phyloP scores from a whole-genome alignment of 1,139 yeast genomes.

The Maudiozyma humilis region DNA sequence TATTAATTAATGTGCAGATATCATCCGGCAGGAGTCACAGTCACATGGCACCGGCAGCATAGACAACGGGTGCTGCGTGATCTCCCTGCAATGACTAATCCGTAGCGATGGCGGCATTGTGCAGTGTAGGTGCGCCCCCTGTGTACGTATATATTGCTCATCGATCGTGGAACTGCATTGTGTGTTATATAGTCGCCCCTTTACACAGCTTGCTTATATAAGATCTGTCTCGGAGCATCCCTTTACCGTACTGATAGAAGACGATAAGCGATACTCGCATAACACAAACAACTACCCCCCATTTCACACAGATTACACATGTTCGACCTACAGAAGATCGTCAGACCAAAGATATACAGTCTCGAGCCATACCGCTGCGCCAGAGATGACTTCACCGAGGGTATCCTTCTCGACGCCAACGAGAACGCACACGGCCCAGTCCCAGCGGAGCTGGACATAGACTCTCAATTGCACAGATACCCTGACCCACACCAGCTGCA shows the following conservation, averaged over 20 bases:
- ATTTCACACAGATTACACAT: background rate
- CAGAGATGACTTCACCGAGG: constrained; percentile 82
- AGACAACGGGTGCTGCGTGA: background rate
- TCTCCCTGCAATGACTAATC: background rate
- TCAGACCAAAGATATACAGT: constrained; percentile 74
- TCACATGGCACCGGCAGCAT: background rate
- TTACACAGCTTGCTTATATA: no score
- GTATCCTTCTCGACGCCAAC: constrained; percentile 85
- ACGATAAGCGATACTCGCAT: no score
- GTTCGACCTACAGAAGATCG: constrained; percentile 34
- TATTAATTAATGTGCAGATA: background rate
- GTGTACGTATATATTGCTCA: background rate
- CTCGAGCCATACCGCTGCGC: constrained; percentile 94
- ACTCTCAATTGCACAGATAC: constrained; percentile 69
- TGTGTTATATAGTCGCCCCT: no score
- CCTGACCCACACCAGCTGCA: constrained; percentile 95
- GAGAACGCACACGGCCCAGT: constrained; percentile 94
- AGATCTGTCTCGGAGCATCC: no score
- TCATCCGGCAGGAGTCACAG: background rate
- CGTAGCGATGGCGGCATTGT: no score
- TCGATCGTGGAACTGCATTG: background rate
- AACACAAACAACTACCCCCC: no score
- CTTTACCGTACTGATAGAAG: no score
- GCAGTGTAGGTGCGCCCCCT: background rate
- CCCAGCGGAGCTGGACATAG: constrained; percentile 33